Percentiles rank a stretch among this genome's conserved stretches.
Evolutionary conservation across 2,329 filamentous ascomycete genomes (phyloP).

Genomic region (Colletotrichum sp.): DNA sequence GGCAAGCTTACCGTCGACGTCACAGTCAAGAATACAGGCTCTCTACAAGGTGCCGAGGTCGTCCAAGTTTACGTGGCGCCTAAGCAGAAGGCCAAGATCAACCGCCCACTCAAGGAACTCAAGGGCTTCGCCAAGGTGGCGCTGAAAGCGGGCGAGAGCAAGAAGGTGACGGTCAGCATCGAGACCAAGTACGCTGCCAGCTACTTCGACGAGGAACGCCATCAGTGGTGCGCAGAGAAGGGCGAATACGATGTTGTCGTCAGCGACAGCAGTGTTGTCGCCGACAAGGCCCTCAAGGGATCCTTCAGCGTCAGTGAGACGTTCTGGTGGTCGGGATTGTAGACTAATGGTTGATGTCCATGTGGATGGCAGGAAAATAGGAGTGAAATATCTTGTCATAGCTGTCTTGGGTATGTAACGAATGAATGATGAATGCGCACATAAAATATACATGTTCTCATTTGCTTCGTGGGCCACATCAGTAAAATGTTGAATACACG

Average conservation of each 20-base stretch:
- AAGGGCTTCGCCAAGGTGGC: conserved; percentile 64
- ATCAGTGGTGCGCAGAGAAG: conserved; percentile 69
- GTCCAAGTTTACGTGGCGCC: conserved; percentile 54
- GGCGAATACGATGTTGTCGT: conserved; percentile 70
- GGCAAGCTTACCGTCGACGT: conserved; percentile 50
- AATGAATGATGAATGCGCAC: not conserved
- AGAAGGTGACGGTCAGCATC: conserved; percentile 60
- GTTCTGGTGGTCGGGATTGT: conserved; percentile 72
- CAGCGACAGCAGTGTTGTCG: conserved; percentile 59
- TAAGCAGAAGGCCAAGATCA: conserved; percentile 53
- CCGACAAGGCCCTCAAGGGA: conserved; percentile 51
- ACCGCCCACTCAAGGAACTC: conserved; percentile 57
- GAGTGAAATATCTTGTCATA: not conserved
- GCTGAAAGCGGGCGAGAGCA: conserved; percentile 63
- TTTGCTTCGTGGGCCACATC: not conserved
- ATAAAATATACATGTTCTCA: not conserved
- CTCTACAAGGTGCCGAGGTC: conserved; percentile 48
- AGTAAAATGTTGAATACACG: not conserved
- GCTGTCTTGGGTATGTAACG: not conserved
- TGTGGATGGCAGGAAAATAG: not conserved
- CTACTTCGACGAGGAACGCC: conserved; percentile 73
- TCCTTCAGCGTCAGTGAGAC: conserved; percentile 65
- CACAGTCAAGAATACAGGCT: conserved; percentile 61
- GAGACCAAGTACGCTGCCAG: conserved; percentile 69
- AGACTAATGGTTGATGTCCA: not conserved